Evolutionary conservation across 1,139 yeast genomes (phyloP).

Genomic region (Kurtzmaniella quercitrusa): DNA sequence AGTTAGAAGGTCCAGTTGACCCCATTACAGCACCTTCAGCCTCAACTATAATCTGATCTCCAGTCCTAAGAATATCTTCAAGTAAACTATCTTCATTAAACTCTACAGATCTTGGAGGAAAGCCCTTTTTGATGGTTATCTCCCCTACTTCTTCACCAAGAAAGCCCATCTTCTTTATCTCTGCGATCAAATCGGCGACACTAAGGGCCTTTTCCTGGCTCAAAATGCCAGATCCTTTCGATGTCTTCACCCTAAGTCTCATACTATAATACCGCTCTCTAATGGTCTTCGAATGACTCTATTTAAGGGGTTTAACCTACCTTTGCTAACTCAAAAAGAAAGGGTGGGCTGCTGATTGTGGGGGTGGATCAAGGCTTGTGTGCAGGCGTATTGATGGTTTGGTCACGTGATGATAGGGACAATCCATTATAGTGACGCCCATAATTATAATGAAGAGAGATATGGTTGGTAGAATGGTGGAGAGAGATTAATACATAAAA

Average conservation of each 20-base stretch:
- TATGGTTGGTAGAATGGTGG: too few relatives aligned
- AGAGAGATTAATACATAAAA: too few relatives aligned
- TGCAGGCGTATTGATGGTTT: too few relatives aligned
- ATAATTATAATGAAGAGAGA: too few relatives aligned
- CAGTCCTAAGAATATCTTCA: not conserved
- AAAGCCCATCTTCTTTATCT: slow-evolving; percentile 14
- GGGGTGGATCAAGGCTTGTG: too few relatives aligned
- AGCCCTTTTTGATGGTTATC: slow-evolving; percentile 44
- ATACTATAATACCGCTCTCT: slow-evolving; percentile 6
- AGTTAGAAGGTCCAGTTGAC: too few relatives aligned
- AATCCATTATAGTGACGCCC: too few relatives aligned
- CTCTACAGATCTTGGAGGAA: slow-evolving; percentile 42
- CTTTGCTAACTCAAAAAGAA: too few relatives aligned
- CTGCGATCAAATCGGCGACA: slow-evolving; percentile 15
- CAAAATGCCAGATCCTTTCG: slow-evolving; percentile 10
- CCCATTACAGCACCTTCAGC: slow-evolving; percentile 1
- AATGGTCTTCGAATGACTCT: too few relatives aligned
- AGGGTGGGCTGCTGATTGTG: not conserved
- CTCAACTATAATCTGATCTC: slow-evolving; percentile 53
- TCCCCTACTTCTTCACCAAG: slow-evolving; percentile 11
- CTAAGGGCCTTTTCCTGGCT: slow-evolving; percentile 9
- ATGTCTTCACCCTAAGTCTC: slow-evolving; percentile 15
- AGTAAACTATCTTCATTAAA: not conserved
- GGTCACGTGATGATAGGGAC: too few relatives aligned
- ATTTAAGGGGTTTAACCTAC: too few relatives aligned